Evolutionary conservation across 805 yeast genomes (phyloP), one percentile per base, ranked within the genome.

Genomic region (Candida methanosorbosa): DNA sequence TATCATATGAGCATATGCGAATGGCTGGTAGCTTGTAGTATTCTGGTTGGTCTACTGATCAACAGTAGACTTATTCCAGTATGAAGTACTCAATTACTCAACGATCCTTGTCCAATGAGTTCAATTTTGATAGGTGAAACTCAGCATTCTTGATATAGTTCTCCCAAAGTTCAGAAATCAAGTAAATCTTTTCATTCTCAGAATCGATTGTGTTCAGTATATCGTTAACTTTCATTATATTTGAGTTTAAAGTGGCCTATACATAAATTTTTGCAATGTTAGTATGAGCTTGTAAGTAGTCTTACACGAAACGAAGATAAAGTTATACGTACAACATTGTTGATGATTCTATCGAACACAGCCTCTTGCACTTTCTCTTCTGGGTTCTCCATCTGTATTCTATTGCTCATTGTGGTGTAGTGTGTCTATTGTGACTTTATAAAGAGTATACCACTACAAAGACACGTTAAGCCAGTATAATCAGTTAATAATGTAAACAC

Each of bases 351-450:
- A 9, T 83, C 73, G 27, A 81, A 63, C 17, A 86, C 62, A 13
- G 85, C 85, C 43, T 72, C 78, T 50, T 85, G 95, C 6, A 74
- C 81, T 50, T 80, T 81, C 47, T 82, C 88, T 49, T 84, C 88
- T 4, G 95, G 95, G 47, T 83, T 84, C 57, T 83, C 86, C 94
- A 83, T 82, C 27, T 32, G 17, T 12, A 6, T n/a, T n/a, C n/a
- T n/a, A n/a, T n/a, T n/a, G n/a, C n/a, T n/a, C n/a, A n/a, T n/a
- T n/a, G n/a, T n/a, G n/a, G n/a, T n/a, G n/a, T n/a, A n/a, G n/a
- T n/a, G n/a, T n/a, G n/a, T n/a, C n/a, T n/a, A n/a, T n/a, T n/a
- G n/a, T n/a, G n/a, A n/a, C n/a, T n/a, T n/a, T n/a, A n/a, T n/a
- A n/a, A n/a, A n/a, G n/a, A n/a, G n/a, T n/a, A n/a, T n/a, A n/a